Conservation (phyloP, 306 rosid species). For the Canavalia ensiformis region DNA sequence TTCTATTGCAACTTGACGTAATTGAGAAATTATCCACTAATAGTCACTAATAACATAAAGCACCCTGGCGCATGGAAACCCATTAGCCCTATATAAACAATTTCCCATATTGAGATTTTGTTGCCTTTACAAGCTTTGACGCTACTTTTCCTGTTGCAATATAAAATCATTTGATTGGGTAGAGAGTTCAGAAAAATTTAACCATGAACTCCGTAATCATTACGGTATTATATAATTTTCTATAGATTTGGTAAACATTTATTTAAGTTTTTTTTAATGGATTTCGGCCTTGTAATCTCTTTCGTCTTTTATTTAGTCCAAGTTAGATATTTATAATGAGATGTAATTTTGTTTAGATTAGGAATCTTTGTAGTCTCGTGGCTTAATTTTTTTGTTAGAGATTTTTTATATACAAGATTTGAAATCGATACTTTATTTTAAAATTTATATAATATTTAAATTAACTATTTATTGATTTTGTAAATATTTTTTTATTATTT, state of each 20-base stretch:
- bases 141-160: background rate
- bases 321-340: too few species aligned
- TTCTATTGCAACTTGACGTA: background rate
- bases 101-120: conserved; percentile 8
- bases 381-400: too few species aligned
- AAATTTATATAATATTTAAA: too few species aligned
- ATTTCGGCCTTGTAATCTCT: background rate
- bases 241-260: background rate
- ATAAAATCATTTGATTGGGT: background rate
- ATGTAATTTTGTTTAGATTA: too few species aligned
- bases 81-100: background rate
- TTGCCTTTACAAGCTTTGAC: background rate
- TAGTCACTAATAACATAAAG: background rate
- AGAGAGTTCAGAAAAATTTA: background rate
- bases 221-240: background rate
- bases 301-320: background rate
- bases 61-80: background rate
- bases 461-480: too few species aligned
- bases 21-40: background rate
- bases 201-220: background rate
- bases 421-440: too few species aligned
- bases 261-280: background rate
- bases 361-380: too few species aligned
- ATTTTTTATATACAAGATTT: too few species aligned
- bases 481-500: too few species aligned